phyloP scores from a whole-genome alignment of 345 rosid species.

The Citrus maxima region DNA sequence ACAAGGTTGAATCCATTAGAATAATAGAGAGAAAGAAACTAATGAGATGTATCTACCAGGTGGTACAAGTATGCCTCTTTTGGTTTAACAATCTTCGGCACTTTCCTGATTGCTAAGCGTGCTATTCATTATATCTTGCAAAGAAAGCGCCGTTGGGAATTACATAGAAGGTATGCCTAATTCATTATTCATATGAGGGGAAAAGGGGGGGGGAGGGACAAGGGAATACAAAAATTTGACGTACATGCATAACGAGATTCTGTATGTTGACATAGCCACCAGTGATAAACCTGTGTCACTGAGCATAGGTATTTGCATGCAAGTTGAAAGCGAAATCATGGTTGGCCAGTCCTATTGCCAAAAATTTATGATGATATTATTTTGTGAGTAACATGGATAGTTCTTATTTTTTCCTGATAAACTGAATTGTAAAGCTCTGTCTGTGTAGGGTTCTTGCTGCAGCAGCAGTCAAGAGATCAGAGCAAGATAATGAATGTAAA shows the following conservation, averaged over 20 bases:
- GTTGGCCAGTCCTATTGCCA: background rate
- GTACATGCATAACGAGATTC: background rate
- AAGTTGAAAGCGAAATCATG: background rate
- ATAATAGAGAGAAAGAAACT: conserved; percentile 9
- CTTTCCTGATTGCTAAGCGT: conserved; percentile 59
- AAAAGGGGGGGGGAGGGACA: no score
- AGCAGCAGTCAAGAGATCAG: conserved; percentile 74
- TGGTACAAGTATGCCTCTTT: conserved; percentile 64
- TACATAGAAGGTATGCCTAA: conserved; percentile 45
- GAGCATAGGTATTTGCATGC: background rate
- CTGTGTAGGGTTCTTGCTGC: conserved; percentile 88
- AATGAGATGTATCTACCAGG: conserved; percentile 40
- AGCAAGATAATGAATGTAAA: conserved; percentile 59
- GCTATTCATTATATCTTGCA: conserved; percentile 55
- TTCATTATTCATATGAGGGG: background rate
- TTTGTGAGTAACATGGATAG: background rate
- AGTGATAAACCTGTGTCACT: background rate
- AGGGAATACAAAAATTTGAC: background rate
- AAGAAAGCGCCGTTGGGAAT: conserved; percentile 49
- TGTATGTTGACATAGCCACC: background rate
- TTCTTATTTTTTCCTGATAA: conserved; percentile 8
- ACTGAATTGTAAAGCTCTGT: conserved; percentile 19
- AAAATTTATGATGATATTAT: background rate
- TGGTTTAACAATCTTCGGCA: conserved; percentile 69
- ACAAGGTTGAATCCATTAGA: background rate